A percentile compares a stretch with the other conserved stretches of the same genome.
Conservation (phyloP, 441 rosid species). For the Populus tomentosa region DNA sequence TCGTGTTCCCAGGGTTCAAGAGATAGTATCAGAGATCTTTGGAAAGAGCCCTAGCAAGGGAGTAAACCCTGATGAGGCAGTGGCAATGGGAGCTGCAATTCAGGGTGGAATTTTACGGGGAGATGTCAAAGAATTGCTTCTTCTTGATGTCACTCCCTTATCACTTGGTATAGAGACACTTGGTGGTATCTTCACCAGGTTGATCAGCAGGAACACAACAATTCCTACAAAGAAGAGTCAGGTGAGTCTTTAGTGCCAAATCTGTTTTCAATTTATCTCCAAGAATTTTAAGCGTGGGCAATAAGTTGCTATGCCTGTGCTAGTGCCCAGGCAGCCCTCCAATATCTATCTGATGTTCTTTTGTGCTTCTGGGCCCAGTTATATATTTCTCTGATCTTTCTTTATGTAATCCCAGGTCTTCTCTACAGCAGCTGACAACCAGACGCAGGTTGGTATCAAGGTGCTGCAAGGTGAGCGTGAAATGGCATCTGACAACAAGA, state of each 20-base stretch:
- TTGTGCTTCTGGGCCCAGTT: background rate
- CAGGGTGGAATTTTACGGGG: constrained; percentile 99
- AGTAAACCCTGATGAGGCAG: constrained; percentile 97
- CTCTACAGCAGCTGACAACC: constrained; percentile 97
- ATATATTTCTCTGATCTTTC: background rate
- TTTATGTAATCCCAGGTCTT: constrained; percentile 47
- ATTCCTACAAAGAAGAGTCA: constrained; percentile 98
- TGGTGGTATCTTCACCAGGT: constrained; percentile 87
- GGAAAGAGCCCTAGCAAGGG: constrained; percentile 94
- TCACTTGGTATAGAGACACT: constrained; percentile 97
- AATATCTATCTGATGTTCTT: background rate
- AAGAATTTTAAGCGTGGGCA: background rate
- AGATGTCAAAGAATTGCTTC: constrained; percentile 87
- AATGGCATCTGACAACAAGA: constrained; percentile 88
- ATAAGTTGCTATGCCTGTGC: background rate
- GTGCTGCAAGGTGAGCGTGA: constrained; percentile 98
- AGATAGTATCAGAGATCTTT: constrained; percentile 69
- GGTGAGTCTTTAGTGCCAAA: constrained; percentile 30
- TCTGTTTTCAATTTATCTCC: background rate
- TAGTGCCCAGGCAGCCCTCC: background rate
- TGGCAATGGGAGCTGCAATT: constrained; percentile 95
- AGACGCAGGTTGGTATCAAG: constrained; percentile 92
- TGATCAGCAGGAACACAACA: constrained; percentile 83
- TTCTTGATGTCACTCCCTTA: constrained; percentile 88
- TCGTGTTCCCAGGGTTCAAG: constrained; percentile 93